phyloP scores from a whole-genome alignment of 208 protist genomes.

The Naegleria gruberi region DNA sequence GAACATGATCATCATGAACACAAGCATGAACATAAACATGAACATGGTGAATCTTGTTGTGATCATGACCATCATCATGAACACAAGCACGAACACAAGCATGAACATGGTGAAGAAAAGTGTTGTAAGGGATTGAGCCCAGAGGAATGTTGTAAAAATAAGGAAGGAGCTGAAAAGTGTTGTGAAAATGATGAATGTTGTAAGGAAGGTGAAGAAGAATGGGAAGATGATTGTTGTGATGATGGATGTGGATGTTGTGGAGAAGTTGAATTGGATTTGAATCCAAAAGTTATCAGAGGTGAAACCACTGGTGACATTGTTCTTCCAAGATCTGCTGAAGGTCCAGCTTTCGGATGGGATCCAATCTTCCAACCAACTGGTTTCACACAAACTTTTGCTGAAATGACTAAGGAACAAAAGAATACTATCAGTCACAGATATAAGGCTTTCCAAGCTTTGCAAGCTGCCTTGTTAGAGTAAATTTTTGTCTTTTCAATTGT shows the following conservation, averaged over 20 bases:
- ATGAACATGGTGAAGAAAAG: background rate
- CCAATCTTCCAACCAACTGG: slow-evolving; percentile 81
- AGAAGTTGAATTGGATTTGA: background rate
- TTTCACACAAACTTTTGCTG: slow-evolving; percentile 64
- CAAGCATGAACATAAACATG: background rate
- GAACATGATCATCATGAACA: background rate
- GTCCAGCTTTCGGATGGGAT: slow-evolving; percentile 84
- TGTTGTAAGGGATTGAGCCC: background rate
- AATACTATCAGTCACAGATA: slow-evolving; percentile 14
- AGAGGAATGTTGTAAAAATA: background rate
- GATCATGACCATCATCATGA: background rate
- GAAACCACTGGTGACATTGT: slow-evolving; percentile 57
- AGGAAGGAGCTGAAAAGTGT: background rate
- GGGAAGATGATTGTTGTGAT: background rate
- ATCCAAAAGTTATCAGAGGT: slow-evolving; percentile 60
- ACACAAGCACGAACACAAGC: background rate
- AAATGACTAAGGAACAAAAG: slow-evolving; percentile 47
- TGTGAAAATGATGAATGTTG: background rate
- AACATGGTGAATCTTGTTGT: background rate
- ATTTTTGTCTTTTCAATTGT: too few relatives aligned
- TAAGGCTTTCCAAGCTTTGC: background rate
- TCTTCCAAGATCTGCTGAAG: slow-evolving; percentile 40
- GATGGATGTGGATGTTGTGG: background rate
- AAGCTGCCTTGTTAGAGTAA: background rate
- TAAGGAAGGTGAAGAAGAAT: background rate